These are phyloP conservation scores for Solanum acaule DNA, from an alignment of 257 asterid genomes.

Conservation along the genomic window DNA sequence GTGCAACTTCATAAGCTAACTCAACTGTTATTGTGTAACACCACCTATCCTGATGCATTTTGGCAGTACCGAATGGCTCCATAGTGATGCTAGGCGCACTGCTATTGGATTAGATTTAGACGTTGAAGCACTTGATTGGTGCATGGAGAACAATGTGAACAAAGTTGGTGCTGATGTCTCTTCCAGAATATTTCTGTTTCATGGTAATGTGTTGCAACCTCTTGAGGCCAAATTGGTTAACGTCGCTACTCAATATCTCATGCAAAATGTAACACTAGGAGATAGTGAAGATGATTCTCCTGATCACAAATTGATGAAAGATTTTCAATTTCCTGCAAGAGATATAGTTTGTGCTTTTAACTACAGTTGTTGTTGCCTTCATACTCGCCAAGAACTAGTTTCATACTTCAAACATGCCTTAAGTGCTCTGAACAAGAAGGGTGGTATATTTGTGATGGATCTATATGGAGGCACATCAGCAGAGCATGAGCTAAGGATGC, in stretches of 20 bases:
- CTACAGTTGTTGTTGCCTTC: slow-evolving; percentile 97
- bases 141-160: slow-evolving; percentile 64
- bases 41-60: slow-evolving; percentile 9
- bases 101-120: slow-evolving; percentile 95
- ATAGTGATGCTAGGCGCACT: slow-evolving; percentile 76
- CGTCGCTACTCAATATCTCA: slow-evolving; percentile 18
- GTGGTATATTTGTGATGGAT: slow-evolving; percentile 93
- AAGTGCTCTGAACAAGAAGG: slow-evolving; percentile 46
- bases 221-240: slow-evolving; percentile 56
- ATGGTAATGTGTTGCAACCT: slow-evolving; percentile 89
- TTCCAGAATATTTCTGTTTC: slow-evolving; percentile 64
- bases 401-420: slow-evolving; percentile 69
- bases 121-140: slow-evolving; percentile 80
- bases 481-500: slow-evolving; percentile 74
- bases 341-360: slow-evolving; percentile 97
- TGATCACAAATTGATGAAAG: slow-evolving; percentile 33
- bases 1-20: background rate
- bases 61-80: slow-evolving; percentile 87
- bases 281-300: slow-evolving; percentile 23
- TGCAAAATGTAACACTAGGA: slow-evolving; percentile 26
- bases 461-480: slow-evolving; percentile 93
- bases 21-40: background rate
- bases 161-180: slow-evolving; percentile 62
- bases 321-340: slow-evolving; percentile 50
- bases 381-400: slow-evolving; percentile 70